Evolutionary conservation across 768 basidiomycete species (phyloP), one percentile per base, ranked within the genome.

Genomic region (Coprinellus micaceus): DNA sequence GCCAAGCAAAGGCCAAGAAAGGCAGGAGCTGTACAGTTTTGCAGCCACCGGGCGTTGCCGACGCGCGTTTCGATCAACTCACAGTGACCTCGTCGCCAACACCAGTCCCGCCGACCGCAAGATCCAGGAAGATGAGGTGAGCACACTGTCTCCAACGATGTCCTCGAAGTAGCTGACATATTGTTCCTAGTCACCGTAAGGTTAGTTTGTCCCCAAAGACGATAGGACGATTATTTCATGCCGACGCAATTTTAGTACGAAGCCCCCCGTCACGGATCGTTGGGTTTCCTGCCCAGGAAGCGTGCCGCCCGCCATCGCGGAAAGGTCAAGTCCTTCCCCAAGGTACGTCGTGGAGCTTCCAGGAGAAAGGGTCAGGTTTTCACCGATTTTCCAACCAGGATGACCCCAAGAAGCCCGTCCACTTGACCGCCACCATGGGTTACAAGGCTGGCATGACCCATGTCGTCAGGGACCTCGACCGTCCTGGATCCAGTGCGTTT

Each of bases 361-460:
- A 43, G 33, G 11, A 29, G 36, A 43, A 48, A n/a, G 46, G 36
- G 30, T 4, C 22, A 33, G n/a, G 28, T 58, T 68, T 15, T 59
- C 36, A 53, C 26, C 17, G 25, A 30, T 21, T 48, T 54, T 28
- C 46, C 26, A 21, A 44, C 33, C 33, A 97, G 96, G 97, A 99
- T 86, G 96, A 99, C 82, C 86, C 94, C 77, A 98, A 94, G 83
- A 97, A 97, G 77, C 94, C 92, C 56, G 94, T 96, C 59, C 97
- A 99, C 79, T 83, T 99, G 77, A 99, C 97, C 67, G 97, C 97
- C 64, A 80, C 89, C 71, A 85, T 99, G 87, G 97, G 96, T 65
- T 99, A 98, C 89, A 99, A 99, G 85, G 97, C 97, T 62, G 97
- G 97, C 67, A 98, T 98, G 96, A 98, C 94, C 76, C 97, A 99